Conservation (phyloP, 345 rosid species). For the Sapria himalayana region DNA sequence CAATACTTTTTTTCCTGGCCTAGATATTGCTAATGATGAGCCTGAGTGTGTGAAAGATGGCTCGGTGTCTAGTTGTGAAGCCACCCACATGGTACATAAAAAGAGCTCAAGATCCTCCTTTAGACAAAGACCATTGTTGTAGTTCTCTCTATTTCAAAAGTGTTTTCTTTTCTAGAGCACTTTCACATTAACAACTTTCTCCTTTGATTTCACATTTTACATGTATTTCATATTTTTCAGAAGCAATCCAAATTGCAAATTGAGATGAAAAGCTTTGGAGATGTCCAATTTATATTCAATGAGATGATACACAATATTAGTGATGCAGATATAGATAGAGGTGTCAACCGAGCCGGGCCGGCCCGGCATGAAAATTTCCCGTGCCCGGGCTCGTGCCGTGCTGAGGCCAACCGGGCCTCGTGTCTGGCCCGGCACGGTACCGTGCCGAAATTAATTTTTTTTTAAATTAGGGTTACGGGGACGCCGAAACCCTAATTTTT, state of each 20-base stretch:
- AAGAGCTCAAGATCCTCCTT: conserved; percentile 14
- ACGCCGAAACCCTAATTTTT: no score
- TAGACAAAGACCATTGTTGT: conserved; percentile 12
- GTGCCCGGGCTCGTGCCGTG: no score
- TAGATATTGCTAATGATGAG: conserved; percentile 51
- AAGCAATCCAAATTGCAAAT: conserved; percentile 25
- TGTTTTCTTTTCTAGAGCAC: background rate
- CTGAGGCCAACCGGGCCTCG: no score
- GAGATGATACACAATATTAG: conserved; percentile 48
- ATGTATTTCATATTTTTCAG: conserved; percentile 12
- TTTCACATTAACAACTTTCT: background rate
- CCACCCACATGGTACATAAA: conserved; percentile 61
- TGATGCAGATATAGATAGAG: no score
- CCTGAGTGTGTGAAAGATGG: conserved; percentile 15
- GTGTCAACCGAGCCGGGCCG: no score
- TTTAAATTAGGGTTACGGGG: no score
- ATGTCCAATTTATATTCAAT: conserved; percentile 30
- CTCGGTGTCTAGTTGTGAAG: conserved; percentile 20
- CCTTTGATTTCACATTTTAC: no score
- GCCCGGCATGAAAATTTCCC: no score
- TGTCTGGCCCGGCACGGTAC: no score
- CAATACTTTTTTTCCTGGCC: conserved; percentile 7
- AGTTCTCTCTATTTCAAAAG: background rate
- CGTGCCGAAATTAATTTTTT: no score
- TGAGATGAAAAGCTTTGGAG: conserved; percentile 45